Conservation (phyloP, 2,329 filamentous ascomycete genomes). For the Aspergillus sp. region DNA sequence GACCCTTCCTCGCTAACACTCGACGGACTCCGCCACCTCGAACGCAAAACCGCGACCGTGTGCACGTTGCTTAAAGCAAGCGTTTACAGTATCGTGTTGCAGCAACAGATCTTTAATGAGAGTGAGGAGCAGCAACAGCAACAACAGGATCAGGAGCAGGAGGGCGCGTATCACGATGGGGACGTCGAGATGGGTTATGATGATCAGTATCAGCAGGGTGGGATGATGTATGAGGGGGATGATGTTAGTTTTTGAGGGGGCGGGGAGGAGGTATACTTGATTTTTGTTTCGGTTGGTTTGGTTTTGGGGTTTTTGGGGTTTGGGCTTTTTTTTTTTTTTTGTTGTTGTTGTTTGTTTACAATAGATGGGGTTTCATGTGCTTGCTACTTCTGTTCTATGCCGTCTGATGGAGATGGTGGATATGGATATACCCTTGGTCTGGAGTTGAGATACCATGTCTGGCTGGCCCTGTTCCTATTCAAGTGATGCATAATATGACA, state of each 20-base stretch:
- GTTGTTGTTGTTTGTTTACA: background rate
- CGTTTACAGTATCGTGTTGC: constrained; percentile 96
- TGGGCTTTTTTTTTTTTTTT: too few species aligned
- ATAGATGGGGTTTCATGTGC: background rate
- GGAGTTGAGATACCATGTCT: constrained; percentile 2
- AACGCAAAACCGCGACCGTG: constrained; percentile 91
- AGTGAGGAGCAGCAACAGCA: constrained; percentile 36
- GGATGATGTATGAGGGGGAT: constrained; percentile 25
- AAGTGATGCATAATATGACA: constrained; percentile 3
- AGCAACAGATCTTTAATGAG: constrained; percentile 86
- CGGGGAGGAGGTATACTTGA: constrained; percentile 11
- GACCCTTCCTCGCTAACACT: constrained; percentile 69
- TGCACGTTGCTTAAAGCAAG: constrained; percentile 97
- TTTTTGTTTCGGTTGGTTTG: background rate
- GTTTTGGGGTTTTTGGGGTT: too few species aligned
- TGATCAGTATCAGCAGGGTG: constrained; percentile 21
- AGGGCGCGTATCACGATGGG: constrained; percentile 5
- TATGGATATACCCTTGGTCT: constrained; percentile 19
- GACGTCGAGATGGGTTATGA: constrained; percentile 14
- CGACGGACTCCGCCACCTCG: constrained; percentile 80
- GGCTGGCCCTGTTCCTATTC: background rate
- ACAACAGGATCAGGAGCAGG: constrained; percentile 17
- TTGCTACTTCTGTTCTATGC: too few species aligned
- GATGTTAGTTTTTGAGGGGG: constrained; percentile 21
- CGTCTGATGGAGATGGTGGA: background rate